These are phyloP conservation scores for Sphaerostilbella broomeana DNA, from an alignment of 2,329 filamentous ascomycete genomes.

Conservation along the genomic window DNA sequence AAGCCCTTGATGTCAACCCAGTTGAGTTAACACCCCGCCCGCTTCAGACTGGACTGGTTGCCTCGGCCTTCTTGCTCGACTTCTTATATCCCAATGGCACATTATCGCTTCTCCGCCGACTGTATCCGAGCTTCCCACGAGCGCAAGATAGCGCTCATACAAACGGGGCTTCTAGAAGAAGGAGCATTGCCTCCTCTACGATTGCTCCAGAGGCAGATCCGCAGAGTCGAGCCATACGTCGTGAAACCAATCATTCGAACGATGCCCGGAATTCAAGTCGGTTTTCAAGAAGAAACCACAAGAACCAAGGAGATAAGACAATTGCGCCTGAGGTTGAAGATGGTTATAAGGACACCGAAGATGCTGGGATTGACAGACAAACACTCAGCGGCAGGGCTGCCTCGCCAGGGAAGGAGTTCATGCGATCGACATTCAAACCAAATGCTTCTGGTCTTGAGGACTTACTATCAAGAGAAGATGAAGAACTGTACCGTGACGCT, in stretches of 20 bases:
- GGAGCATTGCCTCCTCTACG: constrained; percentile 23
- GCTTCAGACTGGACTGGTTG: constrained; percentile 28
- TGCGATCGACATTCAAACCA: background rate
- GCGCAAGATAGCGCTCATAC: constrained; percentile 17
- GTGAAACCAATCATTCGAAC: no score
- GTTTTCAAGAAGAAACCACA: no score
- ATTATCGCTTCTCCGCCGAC: constrained; percentile 35
- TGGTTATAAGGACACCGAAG: no score
- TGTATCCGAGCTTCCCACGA: constrained; percentile 24
- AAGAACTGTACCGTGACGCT: constrained; percentile 31
- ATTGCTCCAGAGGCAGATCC: constrained; percentile 9
- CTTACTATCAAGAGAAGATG: constrained; percentile 21
- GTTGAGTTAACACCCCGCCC: constrained; percentile 19
- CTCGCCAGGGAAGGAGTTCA: no score
- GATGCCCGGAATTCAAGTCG: no score
- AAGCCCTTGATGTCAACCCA: constrained; percentile 18
- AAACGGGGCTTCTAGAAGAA: constrained; percentile 17
- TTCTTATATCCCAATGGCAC: constrained; percentile 48
- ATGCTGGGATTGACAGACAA: no score
- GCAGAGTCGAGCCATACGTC: background rate
- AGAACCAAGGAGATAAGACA: no score
- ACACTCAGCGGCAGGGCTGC: no score
- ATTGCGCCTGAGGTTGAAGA: no score
- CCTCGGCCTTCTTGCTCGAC: constrained; percentile 48
- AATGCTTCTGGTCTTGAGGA: constrained; percentile 7